Evolutionary conservation across 257 asterid species (phyloP).

Genomic region (Solanum tarijense): DNA sequence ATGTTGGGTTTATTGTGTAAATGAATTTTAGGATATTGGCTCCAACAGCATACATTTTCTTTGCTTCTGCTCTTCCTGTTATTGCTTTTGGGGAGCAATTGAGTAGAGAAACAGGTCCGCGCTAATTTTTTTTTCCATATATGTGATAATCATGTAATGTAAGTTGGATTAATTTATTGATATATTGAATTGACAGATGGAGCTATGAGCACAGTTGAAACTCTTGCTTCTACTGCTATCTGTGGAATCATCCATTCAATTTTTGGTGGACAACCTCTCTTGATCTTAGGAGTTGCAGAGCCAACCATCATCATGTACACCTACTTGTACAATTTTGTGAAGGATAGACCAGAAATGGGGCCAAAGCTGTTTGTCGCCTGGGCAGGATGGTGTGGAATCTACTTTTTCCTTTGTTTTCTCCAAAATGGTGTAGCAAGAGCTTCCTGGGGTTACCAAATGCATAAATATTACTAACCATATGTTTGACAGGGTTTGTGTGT

Average conservation of each 20-base stretch:
- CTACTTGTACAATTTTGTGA: slow-evolving; percentile 55
- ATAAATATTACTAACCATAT: not conserved
- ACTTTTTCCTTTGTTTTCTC: not conserved
- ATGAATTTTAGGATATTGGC: slow-evolving; percentile 63
- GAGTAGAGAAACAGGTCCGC: slow-evolving; percentile 70
- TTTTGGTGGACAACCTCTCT: slow-evolving; percentile 85
- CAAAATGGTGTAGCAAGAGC: not conserved
- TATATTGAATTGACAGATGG: slow-evolving; percentile 33
- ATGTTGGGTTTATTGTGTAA: not conserved
- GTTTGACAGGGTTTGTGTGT: slow-evolving; percentile 70
- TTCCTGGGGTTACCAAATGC: not conserved
- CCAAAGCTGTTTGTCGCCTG: slow-evolving; percentile 62
- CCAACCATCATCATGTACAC: slow-evolving; percentile 91
- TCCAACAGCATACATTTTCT: slow-evolving; percentile 82
- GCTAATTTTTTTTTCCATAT: not conserved
- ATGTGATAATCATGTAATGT: not conserved
- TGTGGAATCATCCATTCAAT: slow-evolving; percentile 80
- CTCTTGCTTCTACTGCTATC: slow-evolving; percentile 78
- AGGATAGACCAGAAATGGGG: slow-evolving; percentile 44
- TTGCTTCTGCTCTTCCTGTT: slow-evolving; percentile 92
- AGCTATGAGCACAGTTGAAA: slow-evolving; percentile 70
- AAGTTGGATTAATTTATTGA: not conserved
- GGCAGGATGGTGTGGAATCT: slow-evolving; percentile 69
- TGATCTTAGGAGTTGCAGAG: slow-evolving; percentile 92
- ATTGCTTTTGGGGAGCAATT: slow-evolving; percentile 88